Evolutionary conservation across 2,329 filamentous ascomycete genomes (phyloP).

Genomic region (Ophiostoma sp.): DNA sequence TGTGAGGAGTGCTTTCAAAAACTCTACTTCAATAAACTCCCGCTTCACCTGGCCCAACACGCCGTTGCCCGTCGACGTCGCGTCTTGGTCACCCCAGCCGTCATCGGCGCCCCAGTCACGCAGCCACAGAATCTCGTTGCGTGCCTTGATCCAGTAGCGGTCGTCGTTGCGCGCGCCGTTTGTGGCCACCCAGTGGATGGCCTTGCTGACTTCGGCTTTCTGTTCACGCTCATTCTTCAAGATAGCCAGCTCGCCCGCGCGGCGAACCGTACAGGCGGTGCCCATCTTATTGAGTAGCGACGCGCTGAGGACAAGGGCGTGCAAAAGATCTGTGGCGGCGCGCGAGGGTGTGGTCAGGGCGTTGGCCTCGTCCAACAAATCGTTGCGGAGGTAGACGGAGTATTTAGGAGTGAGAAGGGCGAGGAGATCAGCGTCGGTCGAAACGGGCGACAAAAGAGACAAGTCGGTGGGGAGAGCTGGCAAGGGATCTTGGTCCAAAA

Average conservation of each 20-base stretch:
- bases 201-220: conserved; percentile 55
- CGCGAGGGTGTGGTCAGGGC: conserved; percentile 62
- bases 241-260: conserved; percentile 63
- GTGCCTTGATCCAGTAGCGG: conserved; percentile 60
- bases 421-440: conserved; percentile 30
- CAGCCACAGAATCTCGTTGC: conserved; percentile 70
- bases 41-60: conserved; percentile 61
- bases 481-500: conserved; percentile 61
- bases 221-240: conserved; percentile 66
- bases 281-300: conserved; percentile 56
- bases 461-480: conserved; percentile 52
- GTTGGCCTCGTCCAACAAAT: conserved; percentile 61
- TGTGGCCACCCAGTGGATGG: conserved; percentile 55
- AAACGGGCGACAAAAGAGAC: conserved; percentile 47
- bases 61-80: conserved; percentile 42
- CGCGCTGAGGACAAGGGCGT: conserved; percentile 63
- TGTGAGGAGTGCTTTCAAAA: conserved; percentile 66
- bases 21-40: conserved; percentile 66
- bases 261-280: conserved; percentile 51
- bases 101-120: conserved; percentile 66
- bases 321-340: conserved; percentile 58
- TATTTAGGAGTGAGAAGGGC: conserved; percentile 44
- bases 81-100: conserved; percentile 31
- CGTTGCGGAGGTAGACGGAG: conserved; percentile 48
- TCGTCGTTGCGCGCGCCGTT: conserved; percentile 61